Base-by-base conservation (phyloP, 768 basidiomycete genomes). In the Pleurotus tuoliensis region DNA sequence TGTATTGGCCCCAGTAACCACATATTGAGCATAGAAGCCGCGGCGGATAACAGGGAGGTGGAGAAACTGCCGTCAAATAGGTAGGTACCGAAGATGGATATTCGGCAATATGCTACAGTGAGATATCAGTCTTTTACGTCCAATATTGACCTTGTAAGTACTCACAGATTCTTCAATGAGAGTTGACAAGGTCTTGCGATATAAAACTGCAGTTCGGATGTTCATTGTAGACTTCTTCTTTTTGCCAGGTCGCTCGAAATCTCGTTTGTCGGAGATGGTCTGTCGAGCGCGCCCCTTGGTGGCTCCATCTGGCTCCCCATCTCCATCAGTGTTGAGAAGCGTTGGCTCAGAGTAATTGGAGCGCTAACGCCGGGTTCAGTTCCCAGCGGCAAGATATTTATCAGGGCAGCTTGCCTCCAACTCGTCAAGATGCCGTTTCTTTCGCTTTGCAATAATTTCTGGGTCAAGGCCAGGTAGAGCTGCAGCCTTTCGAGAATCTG, bases 171-270 rank as follows among this genome's bases (percentile, higher is more conserved):
- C 92, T 16, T 91, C 88, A 22, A 94, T 71, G 52, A 92, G 76
- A 5, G 83, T 77, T 3, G 81, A 73, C 12, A 94, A 76, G 61
- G 82, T 90, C 71, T 94, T 94, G 62, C 87, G 84, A 70, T 94
- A 94, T 45, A 94, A 70, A 37, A 94, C 74, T 16, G 92, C 89
- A 25, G 84, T 83, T 58, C 92, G 80, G 56, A 94, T 83, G 61
- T 82, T 87, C 83, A 88, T 90, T 3, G 82, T 87, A 11, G 89
- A 87, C 67, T 92, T 92, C 74, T 87, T 91, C 77, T 83, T 87
- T 62, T 71, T 77, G 7, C 81, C 80, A 44, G 73, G 68, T 38
- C 78, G 72, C 51, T 77, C 79, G 61, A 84, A 75, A 53, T 76
- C 74, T 58, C 83, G 81, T 73, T 87, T 88, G 76, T 90, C 88